phyloP scores from a whole-genome alignment of 805 yeast species.

The Dipodascus albidus region DNA sequence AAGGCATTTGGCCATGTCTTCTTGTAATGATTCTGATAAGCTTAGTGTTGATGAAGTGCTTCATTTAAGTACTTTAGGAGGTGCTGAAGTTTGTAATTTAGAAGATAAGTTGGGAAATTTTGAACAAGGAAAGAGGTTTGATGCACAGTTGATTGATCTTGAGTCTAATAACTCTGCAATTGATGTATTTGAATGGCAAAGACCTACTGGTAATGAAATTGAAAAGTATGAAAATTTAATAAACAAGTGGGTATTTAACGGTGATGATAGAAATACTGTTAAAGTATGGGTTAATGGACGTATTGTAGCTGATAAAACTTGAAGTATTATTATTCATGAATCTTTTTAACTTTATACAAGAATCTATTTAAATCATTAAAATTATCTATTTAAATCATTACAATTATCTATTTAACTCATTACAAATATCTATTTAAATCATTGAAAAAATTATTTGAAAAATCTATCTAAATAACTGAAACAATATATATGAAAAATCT shows the following conservation, averaged over 20 bases:
- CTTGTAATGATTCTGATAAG: constrained; percentile 34
- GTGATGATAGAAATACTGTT: constrained; percentile 82
- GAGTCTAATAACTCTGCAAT: constrained; percentile 42
- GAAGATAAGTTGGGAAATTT: constrained; percentile 55
- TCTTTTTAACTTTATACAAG: too few species aligned
- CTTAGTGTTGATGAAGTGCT: constrained; percentile 60
- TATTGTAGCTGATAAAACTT: constrained; percentile 39
- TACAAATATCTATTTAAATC: too few species aligned
- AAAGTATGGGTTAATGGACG: constrained; percentile 79
- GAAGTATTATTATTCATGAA: neutral
- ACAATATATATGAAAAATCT: too few species aligned
- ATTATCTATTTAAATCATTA: too few species aligned
- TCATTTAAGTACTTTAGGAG: constrained; percentile 79
- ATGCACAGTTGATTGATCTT: constrained; percentile 68
- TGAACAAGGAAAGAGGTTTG: constrained; percentile 69
- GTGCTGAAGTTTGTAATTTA: constrained; percentile 65
- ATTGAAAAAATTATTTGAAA: too few species aligned
- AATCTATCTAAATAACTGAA: too few species aligned
- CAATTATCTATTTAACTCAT: too few species aligned
- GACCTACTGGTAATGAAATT: constrained; percentile 10
- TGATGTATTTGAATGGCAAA: constrained; percentile 69
- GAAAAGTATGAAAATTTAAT: constrained; percentile 44
- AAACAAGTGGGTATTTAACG: constrained; percentile 85
- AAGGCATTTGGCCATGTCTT: constrained; percentile 53
- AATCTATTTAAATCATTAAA: too few species aligned